These are phyloP conservation scores for Aegilops umbellulata DNA, from an alignment of 176 grass and related monocot species.

Conservation along the genomic window DNA sequence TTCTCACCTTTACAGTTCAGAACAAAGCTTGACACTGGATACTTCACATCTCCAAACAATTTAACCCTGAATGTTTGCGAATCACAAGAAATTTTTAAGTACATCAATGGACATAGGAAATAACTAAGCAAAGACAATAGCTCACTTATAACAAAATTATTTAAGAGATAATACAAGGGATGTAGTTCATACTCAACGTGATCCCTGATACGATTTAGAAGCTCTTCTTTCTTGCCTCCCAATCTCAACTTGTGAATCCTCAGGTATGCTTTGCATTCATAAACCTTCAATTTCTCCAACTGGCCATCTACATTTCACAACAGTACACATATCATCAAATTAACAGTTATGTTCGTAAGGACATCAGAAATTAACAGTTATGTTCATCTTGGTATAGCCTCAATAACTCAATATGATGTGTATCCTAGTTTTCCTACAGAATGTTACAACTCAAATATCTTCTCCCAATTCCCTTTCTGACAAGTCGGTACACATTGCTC, in stretches of 20 bases:
- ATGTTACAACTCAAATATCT: too few species aligned
- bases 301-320: conserved; percentile 42
- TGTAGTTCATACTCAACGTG: conserved; percentile 47
- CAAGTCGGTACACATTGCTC: too few species aligned
- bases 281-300: conserved; percentile 54
- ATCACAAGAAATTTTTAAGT: conserved; percentile 15
- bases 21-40: conserved; percentile 56
- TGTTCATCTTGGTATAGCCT: not conserved
- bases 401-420: not conserved
- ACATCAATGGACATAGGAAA: not conserved
- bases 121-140: not conserved
- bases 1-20: conserved; percentile 68
- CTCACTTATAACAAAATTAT: not conserved
- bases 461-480: too few species aligned
- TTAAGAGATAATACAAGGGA: not conserved
- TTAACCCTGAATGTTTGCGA: conserved; percentile 48
- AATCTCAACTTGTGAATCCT: conserved; percentile 62
- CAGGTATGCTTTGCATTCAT: conserved; percentile 69
- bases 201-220: conserved; percentile 56
- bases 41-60: conserved; percentile 50
- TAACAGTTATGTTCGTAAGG: not conserved
- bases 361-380: not conserved
- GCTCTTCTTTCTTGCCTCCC: conserved; percentile 62
- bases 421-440: not conserved
- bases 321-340: not conserved